Evolutionary conservation across 2,329 filamentous ascomycete species (phyloP), one percentile per base, ranked within the genome.

Genomic region (Calycina herbarum): DNA sequence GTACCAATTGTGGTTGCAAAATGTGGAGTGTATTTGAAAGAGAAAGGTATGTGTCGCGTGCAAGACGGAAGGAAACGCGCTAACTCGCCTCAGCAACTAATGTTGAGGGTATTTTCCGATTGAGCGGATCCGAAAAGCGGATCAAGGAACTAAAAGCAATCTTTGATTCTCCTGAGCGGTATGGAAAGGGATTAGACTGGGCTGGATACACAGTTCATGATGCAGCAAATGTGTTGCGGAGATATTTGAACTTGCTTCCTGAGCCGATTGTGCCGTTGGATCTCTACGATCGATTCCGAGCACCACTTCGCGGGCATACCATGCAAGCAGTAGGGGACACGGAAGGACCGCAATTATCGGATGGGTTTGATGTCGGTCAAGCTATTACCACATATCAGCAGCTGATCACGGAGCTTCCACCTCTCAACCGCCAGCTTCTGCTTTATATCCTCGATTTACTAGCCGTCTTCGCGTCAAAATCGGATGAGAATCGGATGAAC

Each of bases 1-100:
- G 94, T 99, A 7, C 95, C 95, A 20, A 98, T 99, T 70, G 94
- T 99, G 56, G 94, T 99, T 63, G 95, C 95, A 42, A 99, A 99
- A 78, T 98, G 95, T 77, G 95, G 95, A 68, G 94, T 99, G 3
- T 99, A 94, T 72, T 78, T 99, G 71, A 99, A 99, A 79, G 95
- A 99, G 78, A 97, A 96, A 86, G 95, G 95, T 97, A 78, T 71
- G 86, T 80, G 61, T 45, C 24, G 51, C 27, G 35, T 13, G 54
- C 10, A 20, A 63, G 59, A 38, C 64, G 29, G 13, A 45, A 51
- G 10, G 20, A 51, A 27, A 20, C 20, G 45, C 11, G 61, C 65
- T 70, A 61, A 69, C 60, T 61, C 48, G n/a, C 40, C 33, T 54
- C 70, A 98, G 95, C 95, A 38, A 98, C 94, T 72, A 89, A 94